Evolutionary conservation across 192 early-diverging fungal genomes (phyloP), one percentile per base, ranked within the genome.

Genomic region (Linnemannia schmuckeri): DNA sequence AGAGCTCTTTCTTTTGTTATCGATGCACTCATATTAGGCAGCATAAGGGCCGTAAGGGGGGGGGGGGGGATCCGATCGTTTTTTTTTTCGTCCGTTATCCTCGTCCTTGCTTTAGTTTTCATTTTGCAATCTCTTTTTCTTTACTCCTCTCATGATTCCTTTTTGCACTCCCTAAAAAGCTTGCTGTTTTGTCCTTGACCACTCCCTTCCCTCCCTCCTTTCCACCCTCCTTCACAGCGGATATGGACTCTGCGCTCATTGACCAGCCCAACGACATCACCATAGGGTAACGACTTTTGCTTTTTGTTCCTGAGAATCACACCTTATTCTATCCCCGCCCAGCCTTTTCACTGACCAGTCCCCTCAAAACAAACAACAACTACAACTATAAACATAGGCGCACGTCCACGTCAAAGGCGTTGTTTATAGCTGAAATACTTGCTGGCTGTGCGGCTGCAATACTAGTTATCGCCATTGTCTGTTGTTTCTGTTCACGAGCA

Each of bases 341-440:
- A 22, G 7, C 37, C 9, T 15, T 35, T 72, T 72, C 40, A 7
- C 41, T n/a, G 70, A 40, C 37, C 37, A 17, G 0, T 24, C 22
- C 18, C 8, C 17, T 0, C 76, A 27, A 22, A 52, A 22, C 3
- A 2, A 37, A 42, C 38, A 1, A 24, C 22, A 41, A 38, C 70
- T 10, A 27, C 77, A 33, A 54, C 69, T 6, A 17, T 27, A 40
- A 9, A 41, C 18, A 71, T 74, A 74, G 72, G 46, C 72, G 35
- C 33, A 68, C 38, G 24, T 38, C 77, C 17, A 79, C 15, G 24
- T 79, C 77, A 55, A 70, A 24, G 46, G 83, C 83, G 9, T n/a
- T 86, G 17, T 81, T 76, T 40, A 81, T 81, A n/a, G 84, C 84
- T 24, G 79, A 86, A 49, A 30, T 81, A 41, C 79, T 86, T 8